A percentile compares a stretch with the other conserved stretches of the same genome.
These are phyloP conservation scores for Colletotrichum spaethianum DNA, from an alignment of 2,329 filamentous ascomycete genomes.

Conservation along the genomic window DNA sequence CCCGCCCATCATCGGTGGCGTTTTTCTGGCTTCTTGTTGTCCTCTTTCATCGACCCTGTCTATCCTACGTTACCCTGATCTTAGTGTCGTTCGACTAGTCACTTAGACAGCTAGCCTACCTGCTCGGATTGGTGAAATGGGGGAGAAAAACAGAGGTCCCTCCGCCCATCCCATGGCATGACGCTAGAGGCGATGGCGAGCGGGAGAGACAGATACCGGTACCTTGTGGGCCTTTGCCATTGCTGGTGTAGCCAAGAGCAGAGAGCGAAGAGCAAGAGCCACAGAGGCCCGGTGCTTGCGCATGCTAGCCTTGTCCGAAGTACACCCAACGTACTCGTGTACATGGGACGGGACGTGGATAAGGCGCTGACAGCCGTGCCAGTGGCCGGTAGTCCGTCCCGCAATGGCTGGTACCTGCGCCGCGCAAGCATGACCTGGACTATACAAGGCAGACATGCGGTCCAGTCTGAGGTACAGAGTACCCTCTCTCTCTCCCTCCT, in stretches of 20 bases:
- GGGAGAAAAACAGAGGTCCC: slow-evolving; percentile 12
- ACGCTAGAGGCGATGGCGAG: slow-evolving; percentile 36
- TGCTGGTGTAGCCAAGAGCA: slow-evolving; percentile 9
- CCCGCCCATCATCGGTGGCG: slow-evolving; percentile 35
- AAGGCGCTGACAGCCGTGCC: slow-evolving; percentile 21
- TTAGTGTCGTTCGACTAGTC: slow-evolving; percentile 12
- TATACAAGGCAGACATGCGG: not conserved
- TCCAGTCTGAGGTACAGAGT: not conserved
- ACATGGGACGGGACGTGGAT: slow-evolving; percentile 23
- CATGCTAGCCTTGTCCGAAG: slow-evolving; percentile 24
- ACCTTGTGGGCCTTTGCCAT: slow-evolving; percentile 21
- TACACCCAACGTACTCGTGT: slow-evolving; percentile 20
- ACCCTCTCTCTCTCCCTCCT: not conserved
- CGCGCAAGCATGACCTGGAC: slow-evolving; percentile 15
- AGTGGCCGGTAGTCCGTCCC: slow-evolving; percentile 13
- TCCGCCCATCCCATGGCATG: not conserved
- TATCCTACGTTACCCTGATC: slow-evolving; percentile 37
- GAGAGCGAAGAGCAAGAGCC: not conserved
- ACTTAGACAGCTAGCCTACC: not conserved
- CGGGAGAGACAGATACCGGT: slow-evolving; percentile 33
- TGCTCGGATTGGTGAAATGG: slow-evolving; percentile 25
- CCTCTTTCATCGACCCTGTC: slow-evolving; percentile 10
- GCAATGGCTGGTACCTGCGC: slow-evolving; percentile 10
- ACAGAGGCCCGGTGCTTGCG: slow-evolving; percentile 1
- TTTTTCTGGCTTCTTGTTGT: slow-evolving; percentile 20